A percentile compares a stretch with the other conserved stretches of the same genome.
Conservation (phyloP, 441 rosid species). For the Gossypium armourianum region DNA sequence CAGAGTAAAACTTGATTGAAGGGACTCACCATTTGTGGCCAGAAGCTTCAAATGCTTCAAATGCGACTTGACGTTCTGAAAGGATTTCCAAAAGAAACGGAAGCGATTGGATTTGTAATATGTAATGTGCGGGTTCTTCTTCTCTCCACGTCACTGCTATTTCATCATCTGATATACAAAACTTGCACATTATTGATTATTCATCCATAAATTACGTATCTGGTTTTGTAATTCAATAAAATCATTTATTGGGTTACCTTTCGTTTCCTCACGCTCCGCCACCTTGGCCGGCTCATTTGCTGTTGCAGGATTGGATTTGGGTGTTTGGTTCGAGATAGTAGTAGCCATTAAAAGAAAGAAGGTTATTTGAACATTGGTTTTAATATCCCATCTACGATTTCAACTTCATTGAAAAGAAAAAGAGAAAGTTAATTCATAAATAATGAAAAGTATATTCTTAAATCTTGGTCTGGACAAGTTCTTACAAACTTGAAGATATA, state of each 20-base stretch:
- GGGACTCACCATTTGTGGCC: slow-evolving; percentile 5
- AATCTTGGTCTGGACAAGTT: neutral
- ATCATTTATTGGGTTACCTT: neutral
- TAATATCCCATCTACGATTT: no score
- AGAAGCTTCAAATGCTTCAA: neutral
- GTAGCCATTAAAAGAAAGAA: no score
- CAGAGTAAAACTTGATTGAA: no score
- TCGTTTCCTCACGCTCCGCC: neutral
- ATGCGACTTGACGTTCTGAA: neutral
- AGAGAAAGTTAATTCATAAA: neutral
- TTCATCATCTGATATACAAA: neutral
- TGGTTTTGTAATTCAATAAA: neutral
- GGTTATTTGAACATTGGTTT: no score
- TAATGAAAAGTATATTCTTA: neutral
- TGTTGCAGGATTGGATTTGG: neutral
- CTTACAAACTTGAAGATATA: neutral
- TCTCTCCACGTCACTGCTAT: neutral
- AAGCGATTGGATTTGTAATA: neutral
- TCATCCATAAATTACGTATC: no score
- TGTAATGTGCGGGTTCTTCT: neutral
- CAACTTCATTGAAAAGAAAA: no score
- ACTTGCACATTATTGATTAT: no score
- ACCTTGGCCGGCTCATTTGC: neutral
- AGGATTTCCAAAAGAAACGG: neutral
- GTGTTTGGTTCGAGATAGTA: neutral